These are phyloP conservation scores for Periconia sp. DNA, from an alignment of 2,329 filamentous ascomycete species.

Conservation along the genomic window DNA sequence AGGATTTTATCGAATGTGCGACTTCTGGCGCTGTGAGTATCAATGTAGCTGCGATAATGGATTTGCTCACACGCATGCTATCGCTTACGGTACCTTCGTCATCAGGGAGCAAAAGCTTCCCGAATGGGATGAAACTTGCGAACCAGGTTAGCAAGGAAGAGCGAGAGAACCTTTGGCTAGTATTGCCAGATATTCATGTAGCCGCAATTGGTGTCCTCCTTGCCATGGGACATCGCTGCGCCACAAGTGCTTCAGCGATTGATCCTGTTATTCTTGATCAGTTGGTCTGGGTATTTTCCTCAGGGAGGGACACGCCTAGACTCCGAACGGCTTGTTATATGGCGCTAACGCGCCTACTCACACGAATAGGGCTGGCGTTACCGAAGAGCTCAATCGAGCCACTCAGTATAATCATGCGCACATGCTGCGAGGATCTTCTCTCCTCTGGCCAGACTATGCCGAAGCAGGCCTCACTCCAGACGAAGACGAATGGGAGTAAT, in stretches of 20 bases:
- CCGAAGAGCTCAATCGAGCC: conserved; percentile 69
- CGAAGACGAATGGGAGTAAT: conserved; percentile 46
- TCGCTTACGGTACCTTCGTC: conserved; percentile 64
- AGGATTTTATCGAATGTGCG: conserved; percentile 65
- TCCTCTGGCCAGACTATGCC: conserved; percentile 48
- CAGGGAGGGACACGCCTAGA: conserved; percentile 55
- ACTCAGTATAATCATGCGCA: conserved; percentile 66
- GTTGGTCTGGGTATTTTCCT: conserved; percentile 70
- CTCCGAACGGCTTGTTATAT: conserved; percentile 68
- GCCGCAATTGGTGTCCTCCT: conserved; percentile 70
- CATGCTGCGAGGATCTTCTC: conserved; percentile 78
- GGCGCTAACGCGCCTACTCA: conserved; percentile 64
- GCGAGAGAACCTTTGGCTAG: conserved; percentile 76
- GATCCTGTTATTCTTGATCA: conserved; percentile 73
- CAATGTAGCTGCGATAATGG: conserved; percentile 70
- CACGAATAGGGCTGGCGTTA: conserved; percentile 68
- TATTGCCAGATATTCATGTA: conserved; percentile 76
- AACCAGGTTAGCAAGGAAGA: conserved; percentile 79
- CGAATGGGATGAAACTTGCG: conserved; percentile 63
- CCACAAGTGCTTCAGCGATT: conserved; percentile 63
- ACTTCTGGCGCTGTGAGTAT: conserved; percentile 71
- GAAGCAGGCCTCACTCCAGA: conserved; percentile 47
- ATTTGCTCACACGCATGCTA: conserved; percentile 73
- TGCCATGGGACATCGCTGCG: conserved; percentile 64
- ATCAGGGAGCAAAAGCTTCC: conserved; percentile 50